Conservation (phyloP, 2,329 filamentous ascomycete species). For the Fusarium globosum region DNA sequence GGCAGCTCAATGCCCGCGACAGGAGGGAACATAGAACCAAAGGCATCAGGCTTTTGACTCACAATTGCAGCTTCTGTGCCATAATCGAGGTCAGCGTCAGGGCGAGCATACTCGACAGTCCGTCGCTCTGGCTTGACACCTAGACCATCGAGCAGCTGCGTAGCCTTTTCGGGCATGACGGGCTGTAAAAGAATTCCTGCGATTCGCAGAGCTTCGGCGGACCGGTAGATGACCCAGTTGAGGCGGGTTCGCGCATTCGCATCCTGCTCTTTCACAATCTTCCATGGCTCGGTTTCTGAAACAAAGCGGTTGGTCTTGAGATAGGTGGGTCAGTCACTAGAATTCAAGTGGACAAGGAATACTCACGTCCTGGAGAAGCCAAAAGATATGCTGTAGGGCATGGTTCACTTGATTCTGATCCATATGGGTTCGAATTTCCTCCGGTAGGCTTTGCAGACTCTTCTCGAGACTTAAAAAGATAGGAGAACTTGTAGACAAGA, state of each 20-base stretch:
- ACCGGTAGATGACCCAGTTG: conserved; percentile 73
- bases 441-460: conserved; percentile 41
- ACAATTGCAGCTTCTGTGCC: conserved; percentile 57
- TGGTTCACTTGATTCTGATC: conserved; percentile 69
- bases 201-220: conserved; percentile 81
- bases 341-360: not conserved
- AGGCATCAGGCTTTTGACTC: conserved; percentile 44
- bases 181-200: conserved; percentile 88
- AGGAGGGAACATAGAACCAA: conserved; percentile 64
- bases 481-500: not conserved
- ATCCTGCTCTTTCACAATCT: conserved; percentile 55
- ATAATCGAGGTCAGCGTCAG: conserved; percentile 76
- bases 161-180: conserved; percentile 85
- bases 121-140: conserved; percentile 74
- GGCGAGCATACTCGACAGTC: conserved; percentile 68
- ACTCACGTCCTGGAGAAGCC: conserved; percentile 67
- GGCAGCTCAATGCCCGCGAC: conserved; percentile 42
- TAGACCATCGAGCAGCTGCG: conserved; percentile 78
- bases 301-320: conserved; percentile 61
- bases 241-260: conserved; percentile 54
- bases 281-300: conserved; percentile 75
- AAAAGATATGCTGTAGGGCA: conserved; percentile 74
- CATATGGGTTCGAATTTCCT: conserved; percentile 66
- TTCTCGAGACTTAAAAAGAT: conserved; percentile 45
- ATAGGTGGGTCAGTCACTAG: conserved; percentile 13